Evolutionary conservation across 345 rosid species (phyloP).

Genomic region (Eucalyptus sp.): DNA sequence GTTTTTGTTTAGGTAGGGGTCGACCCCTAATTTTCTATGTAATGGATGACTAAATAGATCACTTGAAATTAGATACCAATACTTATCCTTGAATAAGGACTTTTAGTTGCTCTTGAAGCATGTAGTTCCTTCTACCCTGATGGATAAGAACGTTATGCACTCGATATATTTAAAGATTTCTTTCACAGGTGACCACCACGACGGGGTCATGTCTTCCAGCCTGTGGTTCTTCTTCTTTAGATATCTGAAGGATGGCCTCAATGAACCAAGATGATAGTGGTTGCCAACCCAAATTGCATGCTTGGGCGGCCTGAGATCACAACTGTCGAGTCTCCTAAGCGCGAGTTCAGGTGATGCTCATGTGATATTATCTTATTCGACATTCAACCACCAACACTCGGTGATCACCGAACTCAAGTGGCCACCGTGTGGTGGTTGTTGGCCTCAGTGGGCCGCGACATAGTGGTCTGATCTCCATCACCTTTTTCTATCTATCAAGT

Average conservation of each 20-base stretch:
- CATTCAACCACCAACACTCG: background rate
- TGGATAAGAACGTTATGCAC: accelerated
- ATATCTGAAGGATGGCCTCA: background rate
- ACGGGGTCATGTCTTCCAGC: no score
- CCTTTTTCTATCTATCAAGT: background rate
- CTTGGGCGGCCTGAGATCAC: background rate
- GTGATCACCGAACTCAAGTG: background rate
- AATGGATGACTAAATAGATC: no score
- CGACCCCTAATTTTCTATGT: no score
- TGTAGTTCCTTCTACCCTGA: no score
- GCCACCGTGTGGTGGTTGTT: background rate
- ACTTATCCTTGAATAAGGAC: no score
- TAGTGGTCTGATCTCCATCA: background rate
- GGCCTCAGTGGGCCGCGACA: background rate
- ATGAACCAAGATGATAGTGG: no score
- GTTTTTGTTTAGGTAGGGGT: no score
- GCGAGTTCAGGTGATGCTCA: background rate
- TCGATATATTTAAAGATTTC: no score
- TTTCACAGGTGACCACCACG: no score
- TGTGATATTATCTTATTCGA: background rate
- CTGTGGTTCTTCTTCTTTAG: background rate
- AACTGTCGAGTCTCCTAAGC: background rate
- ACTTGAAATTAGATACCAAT: no score
- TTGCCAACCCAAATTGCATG: no score
- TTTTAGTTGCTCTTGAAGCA: no score